Evolutionary conservation across 495 filamentous ascomycete genomes (phyloP), one percentile per base, ranked within the genome.

Genomic region (Xylaria flabelliformis): DNA sequence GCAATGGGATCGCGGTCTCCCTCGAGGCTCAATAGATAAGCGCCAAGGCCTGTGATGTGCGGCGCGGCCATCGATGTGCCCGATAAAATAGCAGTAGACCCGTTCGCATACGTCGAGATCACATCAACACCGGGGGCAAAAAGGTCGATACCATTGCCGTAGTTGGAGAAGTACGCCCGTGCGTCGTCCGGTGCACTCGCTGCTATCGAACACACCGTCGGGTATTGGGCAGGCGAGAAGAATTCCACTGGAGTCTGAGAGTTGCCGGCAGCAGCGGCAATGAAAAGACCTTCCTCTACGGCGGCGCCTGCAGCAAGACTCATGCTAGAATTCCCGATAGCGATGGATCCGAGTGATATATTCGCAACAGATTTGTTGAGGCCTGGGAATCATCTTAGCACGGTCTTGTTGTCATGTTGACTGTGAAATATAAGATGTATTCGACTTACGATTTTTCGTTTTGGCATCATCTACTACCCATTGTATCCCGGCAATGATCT

Each of bases 41-140:
- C 85, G 26, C 81, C 82, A 13, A 86, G 77, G 6, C 86, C 87
- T 10, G 86, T 80, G 56, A 87, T 79, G 71, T 86, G 86, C 7
- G 87, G 87, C 24, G 83, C 77, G 3, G 88, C 82, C 85, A 86
- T 85, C 34, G 85, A 87, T 0, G 88, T 89, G 69, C 88, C 88
- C 41, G 79, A 83, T n/a, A 85, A 70, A 10, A 83, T 74, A 4
- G 74, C 80, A 36, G 81, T 83, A 34, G 81, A 83, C 12, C 62
- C 71, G 50, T 85, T 81, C 9, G 71, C 76, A 36, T 67, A 73
- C 0, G 77, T 80, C 21, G 77, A 80, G 64, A 82, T 78, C 34
- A 85, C 75, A 72, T 77, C 65, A 17, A 82, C 81, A 51, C 82
- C 82, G 0, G 83, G 82, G 5, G 82, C 81, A 50, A 82, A 84